phyloP scores from a whole-genome alignment of 2,329 filamentous ascomycete species.

The Volutella citrinella region DNA sequence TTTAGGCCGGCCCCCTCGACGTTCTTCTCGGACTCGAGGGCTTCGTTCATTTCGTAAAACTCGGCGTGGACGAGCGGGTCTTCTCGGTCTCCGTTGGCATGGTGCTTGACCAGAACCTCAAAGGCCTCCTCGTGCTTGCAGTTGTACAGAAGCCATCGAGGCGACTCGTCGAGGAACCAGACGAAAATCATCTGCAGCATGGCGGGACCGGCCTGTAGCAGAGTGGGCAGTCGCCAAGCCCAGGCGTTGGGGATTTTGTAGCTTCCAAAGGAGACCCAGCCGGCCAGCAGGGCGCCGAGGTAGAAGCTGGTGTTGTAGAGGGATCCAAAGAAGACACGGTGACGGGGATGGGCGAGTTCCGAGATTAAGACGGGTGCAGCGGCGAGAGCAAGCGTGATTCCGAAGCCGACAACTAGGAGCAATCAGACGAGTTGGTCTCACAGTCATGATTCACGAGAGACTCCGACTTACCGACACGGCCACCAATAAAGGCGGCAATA shows the following conservation, averaged over 20 bases:
- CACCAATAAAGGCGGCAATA: constrained; percentile 48
- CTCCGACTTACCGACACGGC: too few species aligned
- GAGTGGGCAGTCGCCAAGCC: constrained; percentile 16
- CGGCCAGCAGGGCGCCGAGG: constrained; percentile 8
- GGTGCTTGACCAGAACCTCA: constrained; percentile 7
- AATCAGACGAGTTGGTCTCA: too few species aligned
- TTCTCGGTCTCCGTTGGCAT: constrained; percentile 41
- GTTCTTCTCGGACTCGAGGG: constrained; percentile 9
- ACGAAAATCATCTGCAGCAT: constrained; percentile 11
- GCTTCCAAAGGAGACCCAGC: constrained; percentile 14
- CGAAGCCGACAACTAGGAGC: constrained; percentile 52
- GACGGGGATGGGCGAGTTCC: constrained; percentile 12
- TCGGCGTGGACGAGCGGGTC: constrained; percentile 31
- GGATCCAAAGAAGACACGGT: constrained; percentile 11
- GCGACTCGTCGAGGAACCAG: constrained; percentile 14
- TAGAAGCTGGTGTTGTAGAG: constrained; percentile 13
- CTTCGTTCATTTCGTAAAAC: constrained; percentile 16
- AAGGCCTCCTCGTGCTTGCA: constrained; percentile 10
- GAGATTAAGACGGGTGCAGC: constrained; percentile 41
- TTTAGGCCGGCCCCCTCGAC: constrained; percentile 7
- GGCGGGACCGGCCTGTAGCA: constrained; percentile 12
- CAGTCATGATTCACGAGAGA: too few species aligned
- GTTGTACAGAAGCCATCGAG: constrained; percentile 12
- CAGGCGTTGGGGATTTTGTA: constrained; percentile 7
- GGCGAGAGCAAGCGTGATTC: constrained; percentile 49